phyloP scores from a whole-genome alignment of 441 rosid species.

The Flueggea neowawraea region DNA sequence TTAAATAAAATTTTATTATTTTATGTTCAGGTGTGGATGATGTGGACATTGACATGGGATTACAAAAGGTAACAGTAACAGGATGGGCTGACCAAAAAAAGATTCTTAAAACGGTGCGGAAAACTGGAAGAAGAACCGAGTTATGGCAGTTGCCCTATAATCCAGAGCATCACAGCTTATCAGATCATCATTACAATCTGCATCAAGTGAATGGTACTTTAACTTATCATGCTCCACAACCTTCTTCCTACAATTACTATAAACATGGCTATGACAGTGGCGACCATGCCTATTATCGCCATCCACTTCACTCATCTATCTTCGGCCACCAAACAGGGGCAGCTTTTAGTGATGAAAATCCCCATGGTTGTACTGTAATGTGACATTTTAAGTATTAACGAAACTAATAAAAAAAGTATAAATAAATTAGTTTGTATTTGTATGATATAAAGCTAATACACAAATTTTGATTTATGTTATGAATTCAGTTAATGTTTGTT shows the following conservation, averaged over 20 bases:
- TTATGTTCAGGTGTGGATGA: slow-evolving; percentile 40
- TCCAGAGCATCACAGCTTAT: slow-evolving; percentile 27
- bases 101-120: slow-evolving; percentile 42
- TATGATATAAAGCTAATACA: no score
- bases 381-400: slow-evolving; percentile 15
- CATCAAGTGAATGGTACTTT: slow-evolving; percentile 58
- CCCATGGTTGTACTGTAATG: slow-evolving; percentile 75
- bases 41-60: slow-evolving; percentile 37
- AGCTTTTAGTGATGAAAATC: slow-evolving; percentile 78
- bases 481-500: no score
- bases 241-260: slow-evolving; percentile 72
- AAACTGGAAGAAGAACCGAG: slow-evolving; percentile 35
- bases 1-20: no score
- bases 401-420: no score
- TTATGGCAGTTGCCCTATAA: slow-evolving; percentile 46
- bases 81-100: slow-evolving; percentile 51
- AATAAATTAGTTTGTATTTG: no score
- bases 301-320: slow-evolving; percentile 44
- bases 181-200: slow-evolving; percentile 34
- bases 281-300: slow-evolving; percentile 36
- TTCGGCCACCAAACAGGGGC: slow-evolving; percentile 57
- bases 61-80: slow-evolving; percentile 56
- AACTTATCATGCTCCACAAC: slow-evolving; percentile 45
- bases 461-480: no score
- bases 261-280: slow-evolving; percentile 73